Evolutionary conservation across 2,329 filamentous ascomycete genomes (phyloP).

Genomic region (Beauveria medogensis): DNA sequence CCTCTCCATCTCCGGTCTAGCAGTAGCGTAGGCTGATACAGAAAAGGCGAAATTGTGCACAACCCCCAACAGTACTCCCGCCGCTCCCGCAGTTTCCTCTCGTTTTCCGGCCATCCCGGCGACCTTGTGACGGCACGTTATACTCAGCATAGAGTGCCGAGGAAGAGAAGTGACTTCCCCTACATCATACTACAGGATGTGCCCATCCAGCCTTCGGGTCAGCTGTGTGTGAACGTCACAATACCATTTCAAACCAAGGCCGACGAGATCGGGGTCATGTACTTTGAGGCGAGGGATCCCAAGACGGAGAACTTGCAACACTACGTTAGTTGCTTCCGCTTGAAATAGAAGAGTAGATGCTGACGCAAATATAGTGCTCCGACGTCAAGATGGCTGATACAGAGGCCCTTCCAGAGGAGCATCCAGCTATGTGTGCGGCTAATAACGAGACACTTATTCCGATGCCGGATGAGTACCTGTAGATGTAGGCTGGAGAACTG

Average conservation of each 20-base stretch:
- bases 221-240: conserved; percentile 3
- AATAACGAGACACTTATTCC: conserved; percentile 5
- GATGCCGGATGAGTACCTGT: conserved; percentile 1
- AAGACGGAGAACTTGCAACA: neutral
- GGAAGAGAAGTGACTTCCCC: neutral
- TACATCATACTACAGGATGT: neutral
- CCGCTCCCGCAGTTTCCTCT: conserved; percentile 2
- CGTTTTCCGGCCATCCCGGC: neutral
- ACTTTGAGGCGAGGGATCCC: conserved; percentile 1
- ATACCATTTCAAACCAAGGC: neutral
- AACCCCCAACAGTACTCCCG: neutral
- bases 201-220: neutral
- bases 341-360: neutral
- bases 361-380: neutral
- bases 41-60: neutral
- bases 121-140: neutral
- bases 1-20: neutral
- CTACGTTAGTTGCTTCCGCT: neutral
- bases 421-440: conserved; percentile 4
- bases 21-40: neutral
- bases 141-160: neutral
- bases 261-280: conserved; percentile 1
- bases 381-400: neutral
- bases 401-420: conserved; percentile 1
- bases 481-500: neutral